Base-by-base conservation (phyloP, 495 filamentous ascomycete species). In the Cladorrhinum samala region DNA sequence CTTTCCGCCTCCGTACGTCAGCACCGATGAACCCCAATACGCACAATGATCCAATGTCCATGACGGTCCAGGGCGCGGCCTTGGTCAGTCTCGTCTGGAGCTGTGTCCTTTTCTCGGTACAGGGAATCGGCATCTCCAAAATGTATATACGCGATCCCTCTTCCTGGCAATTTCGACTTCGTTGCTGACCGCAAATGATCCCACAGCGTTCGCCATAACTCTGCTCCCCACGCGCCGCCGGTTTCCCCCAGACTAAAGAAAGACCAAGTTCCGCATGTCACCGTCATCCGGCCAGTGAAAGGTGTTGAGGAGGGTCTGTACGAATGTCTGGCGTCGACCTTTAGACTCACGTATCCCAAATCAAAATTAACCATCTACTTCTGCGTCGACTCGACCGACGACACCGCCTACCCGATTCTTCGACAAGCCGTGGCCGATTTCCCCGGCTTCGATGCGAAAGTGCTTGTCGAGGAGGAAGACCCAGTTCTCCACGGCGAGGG, bases 201-300 rank as follows among this genome's bases (percentile, higher is more conserved):
- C 40, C 45, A 17, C 55, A 83, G 80, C 50, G 74, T 72, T 55
- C 75, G 70, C n/a, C 57, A 72, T 56, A 74, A 80, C 60, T 77
- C 75, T 5, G 65, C 68, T 0, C 66, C 69, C 17, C 77, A 68
- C 2, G 54, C 65, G 17, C 59, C 66, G 9, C 64, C 77, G 4
- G 62, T 76, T 13, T 79, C 77, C 8, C 66, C 77, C 2, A 64
- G 58, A 4, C 61, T 79, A 3, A 64, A 67, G 6, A 53, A 67
- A 17, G 58, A 76, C 46, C 66, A 79, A 44, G 66, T 83, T 13
- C 90, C 90, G n/a, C 88, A 91, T 71, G 77, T 98, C 60, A 96
- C 91, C 25, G 81, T 94, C 52, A 89, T 99, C 54, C 88, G 94
- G 3, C 94, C 94, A 0, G 83, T 94, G 51, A 96, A 96, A 70